Conservation (phyloP, 495 filamentous ascomycete genomes). For the Aspergillus bridgeri region DNA sequence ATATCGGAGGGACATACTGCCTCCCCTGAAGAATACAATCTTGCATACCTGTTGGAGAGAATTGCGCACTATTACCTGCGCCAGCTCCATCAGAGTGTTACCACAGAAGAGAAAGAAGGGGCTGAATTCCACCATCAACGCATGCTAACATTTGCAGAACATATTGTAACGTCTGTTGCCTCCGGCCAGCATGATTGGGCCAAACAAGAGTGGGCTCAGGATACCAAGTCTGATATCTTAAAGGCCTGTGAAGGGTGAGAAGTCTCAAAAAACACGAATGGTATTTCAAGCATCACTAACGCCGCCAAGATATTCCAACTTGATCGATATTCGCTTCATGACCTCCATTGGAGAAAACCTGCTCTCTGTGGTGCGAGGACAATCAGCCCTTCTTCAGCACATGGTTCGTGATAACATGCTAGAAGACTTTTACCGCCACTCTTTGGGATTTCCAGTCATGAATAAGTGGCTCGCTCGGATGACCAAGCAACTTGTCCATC, state of each 20-base stretch:
- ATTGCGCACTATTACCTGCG: background rate
- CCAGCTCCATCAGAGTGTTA: background rate
- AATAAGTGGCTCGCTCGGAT: background rate
- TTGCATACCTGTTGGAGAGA: background rate
- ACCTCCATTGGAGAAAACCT: constrained; percentile 35
- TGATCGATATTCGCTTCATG: constrained; percentile 19
- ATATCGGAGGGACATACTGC: background rate
- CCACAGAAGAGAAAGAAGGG: background rate
- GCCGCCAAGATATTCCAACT: constrained; percentile 12
- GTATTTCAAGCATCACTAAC: background rate
- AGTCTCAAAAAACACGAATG: background rate
- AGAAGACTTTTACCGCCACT: constrained; percentile 32
- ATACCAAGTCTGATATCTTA: background rate
- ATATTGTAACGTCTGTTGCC: background rate
- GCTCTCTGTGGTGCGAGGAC: constrained; percentile 29
- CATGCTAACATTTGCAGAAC: background rate
- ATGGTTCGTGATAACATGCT: constrained; percentile 37
- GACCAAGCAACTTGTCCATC: constrained; percentile 22
- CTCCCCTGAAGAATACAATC: background rate
- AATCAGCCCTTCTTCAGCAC: constrained; percentile 38
- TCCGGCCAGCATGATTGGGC: background rate
- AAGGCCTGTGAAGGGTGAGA: background rate
- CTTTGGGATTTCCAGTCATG: constrained; percentile 21
- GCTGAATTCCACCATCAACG: background rate
- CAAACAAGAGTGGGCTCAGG: background rate